Percentiles rank a stretch among this genome's conserved stretches.
These are phyloP conservation scores for Leccinum proliferum DNA, from an alignment of 1,284 basidiomycete genomes.

Conservation along the genomic window DNA sequence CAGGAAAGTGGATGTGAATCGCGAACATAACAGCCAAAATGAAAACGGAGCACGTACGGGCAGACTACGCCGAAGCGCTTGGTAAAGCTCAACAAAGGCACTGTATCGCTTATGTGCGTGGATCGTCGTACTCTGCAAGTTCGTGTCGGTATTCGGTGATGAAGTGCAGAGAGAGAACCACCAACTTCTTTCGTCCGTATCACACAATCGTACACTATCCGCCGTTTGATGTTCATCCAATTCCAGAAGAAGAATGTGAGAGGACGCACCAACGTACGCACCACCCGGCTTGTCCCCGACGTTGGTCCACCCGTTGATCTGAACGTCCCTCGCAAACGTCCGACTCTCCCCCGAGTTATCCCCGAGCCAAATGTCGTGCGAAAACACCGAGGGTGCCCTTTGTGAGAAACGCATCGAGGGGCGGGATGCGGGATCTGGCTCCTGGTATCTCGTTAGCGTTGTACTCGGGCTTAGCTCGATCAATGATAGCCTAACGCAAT, in stretches of 20 bases:
- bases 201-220: conserved; percentile 55
- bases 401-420: conserved; percentile 24
- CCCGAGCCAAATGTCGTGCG: conserved; percentile 55
- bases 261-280: conserved; percentile 53
- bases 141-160: background rate
- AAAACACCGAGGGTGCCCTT: conserved; percentile 55
- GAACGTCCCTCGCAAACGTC: conserved; percentile 56
- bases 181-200: conserved; percentile 56
- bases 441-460: conserved; percentile 8
- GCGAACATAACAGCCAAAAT: background rate
- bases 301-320: conserved; percentile 62
- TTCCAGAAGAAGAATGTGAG: background rate
- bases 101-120: conserved; percentile 69
- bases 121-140: conserved; percentile 49
- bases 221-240: background rate
- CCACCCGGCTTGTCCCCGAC: conserved; percentile 59
- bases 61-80: conserved; percentile 44
- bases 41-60: conserved; percentile 40
- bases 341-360: conserved; percentile 50
- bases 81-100: conserved; percentile 57
- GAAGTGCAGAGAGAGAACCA: background rate
- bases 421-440: conserved; percentile 17
- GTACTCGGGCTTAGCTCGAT: background rate
- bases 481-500: background rate
- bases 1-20: background rate